These are phyloP conservation scores for Hypomyces perniciosus DNA, from an alignment of 2,329 filamentous ascomycete species.

Conservation along the genomic window DNA sequence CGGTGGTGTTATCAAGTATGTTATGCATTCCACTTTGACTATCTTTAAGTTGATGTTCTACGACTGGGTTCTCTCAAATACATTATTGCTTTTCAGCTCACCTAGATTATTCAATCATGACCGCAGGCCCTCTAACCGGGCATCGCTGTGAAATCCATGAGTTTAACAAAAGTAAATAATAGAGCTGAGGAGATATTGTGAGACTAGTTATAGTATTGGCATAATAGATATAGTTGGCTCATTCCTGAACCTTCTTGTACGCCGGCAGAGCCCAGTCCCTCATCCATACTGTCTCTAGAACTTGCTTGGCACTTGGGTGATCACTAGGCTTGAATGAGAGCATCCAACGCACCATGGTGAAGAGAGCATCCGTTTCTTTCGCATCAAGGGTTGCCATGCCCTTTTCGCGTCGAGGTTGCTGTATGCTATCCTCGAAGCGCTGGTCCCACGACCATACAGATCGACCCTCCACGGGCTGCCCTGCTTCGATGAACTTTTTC, in stretches of 20 bases:
- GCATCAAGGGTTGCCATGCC: slow-evolving; percentile 2
- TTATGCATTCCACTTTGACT: too few species aligned
- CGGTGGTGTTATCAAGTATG: too few species aligned
- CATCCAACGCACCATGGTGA: slow-evolving; percentile 12
- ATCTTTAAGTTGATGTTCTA: too few species aligned
- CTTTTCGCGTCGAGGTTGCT: slow-evolving; percentile 5
- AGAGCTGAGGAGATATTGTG: too few species aligned
- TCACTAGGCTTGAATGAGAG: slow-evolving; percentile 11
- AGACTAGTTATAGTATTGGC: too few species aligned
- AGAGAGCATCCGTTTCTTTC: slow-evolving; percentile 4
- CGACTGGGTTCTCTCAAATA: too few species aligned
- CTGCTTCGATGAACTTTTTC: slow-evolving; percentile 17
- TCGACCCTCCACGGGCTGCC: slow-evolving; percentile 9
- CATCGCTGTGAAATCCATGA: too few species aligned
- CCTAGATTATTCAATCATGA: too few species aligned
- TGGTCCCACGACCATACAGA: slow-evolving; percentile 11
- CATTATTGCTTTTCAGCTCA: too few species aligned
- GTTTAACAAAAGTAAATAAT: too few species aligned
- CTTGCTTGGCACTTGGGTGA: slow-evolving; percentile 3
- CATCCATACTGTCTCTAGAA: slow-evolving; percentile 15
- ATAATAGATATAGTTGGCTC: too few species aligned
- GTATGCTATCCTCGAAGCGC: slow-evolving; percentile 11
- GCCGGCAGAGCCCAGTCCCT: slow-evolving; percentile 16
- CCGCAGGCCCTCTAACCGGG: too few species aligned
- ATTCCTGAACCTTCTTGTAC: slow-evolving; percentile 17